Conservation (phyloP, 805 yeast species). For the Kodamaea kakaduensis region DNA sequence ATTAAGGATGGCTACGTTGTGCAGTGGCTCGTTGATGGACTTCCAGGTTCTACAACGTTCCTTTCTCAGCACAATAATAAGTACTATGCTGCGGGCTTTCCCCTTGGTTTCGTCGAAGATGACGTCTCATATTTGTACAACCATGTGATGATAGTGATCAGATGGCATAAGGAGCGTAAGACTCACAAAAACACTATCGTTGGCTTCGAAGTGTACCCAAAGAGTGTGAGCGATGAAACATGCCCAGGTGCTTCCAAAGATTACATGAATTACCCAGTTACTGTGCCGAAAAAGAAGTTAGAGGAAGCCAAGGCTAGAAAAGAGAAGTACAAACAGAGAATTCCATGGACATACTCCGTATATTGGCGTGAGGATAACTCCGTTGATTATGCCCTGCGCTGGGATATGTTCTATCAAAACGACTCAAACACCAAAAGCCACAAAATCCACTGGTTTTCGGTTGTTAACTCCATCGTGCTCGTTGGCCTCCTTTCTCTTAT, state of each 20-base stretch:
- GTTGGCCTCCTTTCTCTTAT: constrained; percentile 57
- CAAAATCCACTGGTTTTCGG: constrained; percentile 73
- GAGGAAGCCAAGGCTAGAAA: constrained; percentile 21
- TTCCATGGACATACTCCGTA: constrained; percentile 82
- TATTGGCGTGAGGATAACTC: constrained; percentile 81
- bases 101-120: constrained; percentile 68
- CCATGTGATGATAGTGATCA: constrained; percentile 75
- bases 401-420: constrained; percentile 66
- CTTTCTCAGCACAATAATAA: constrained; percentile 55
- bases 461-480: constrained; percentile 67
- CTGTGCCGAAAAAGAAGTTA: constrained; percentile 18
- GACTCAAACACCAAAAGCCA: constrained; percentile 41
- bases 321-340: constrained; percentile 34
- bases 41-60: constrained; percentile 87
- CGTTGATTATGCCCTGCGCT: constrained; percentile 62
- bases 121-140: constrained; percentile 60
- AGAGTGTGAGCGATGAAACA: constrained; percentile 58
- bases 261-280: constrained; percentile 54
- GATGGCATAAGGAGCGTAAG: constrained; percentile 52
- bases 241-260: constrained; percentile 75
- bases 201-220: constrained; percentile 88
- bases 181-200: constrained; percentile 56
- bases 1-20: constrained; percentile 69
- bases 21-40: constrained; percentile 79
- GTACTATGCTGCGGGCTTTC: constrained; percentile 84